Conservation (phyloP, 352 stramenopile species). For the Phytophthora foliorum region DNA sequence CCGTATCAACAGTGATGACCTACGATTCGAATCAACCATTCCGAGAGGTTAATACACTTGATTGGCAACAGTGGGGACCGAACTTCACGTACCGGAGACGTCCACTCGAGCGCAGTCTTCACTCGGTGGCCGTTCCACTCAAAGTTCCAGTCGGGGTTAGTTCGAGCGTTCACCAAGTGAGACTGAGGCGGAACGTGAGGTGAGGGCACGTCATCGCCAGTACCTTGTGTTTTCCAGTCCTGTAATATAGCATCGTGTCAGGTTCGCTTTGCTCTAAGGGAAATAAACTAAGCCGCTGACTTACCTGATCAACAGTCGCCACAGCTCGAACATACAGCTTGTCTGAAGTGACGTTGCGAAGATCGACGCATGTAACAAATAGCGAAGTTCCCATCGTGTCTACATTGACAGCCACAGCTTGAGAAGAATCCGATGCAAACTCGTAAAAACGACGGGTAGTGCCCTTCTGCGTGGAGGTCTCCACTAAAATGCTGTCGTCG, state of each 20-base stretch:
- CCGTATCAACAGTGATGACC: constrained; percentile 45
- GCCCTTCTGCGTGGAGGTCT: constrained; percentile 53
- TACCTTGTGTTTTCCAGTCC: constrained; percentile 72
- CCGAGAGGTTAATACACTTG: constrained; percentile 8
- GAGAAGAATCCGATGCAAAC: constrained; percentile 45
- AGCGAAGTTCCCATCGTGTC: constrained; percentile 75
- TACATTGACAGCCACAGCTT: constrained; percentile 42
- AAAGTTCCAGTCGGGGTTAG: constrained; percentile 68
- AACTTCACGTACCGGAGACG: constrained; percentile 56
- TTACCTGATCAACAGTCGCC: constrained; percentile 80
- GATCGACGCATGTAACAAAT: constrained; percentile 72
- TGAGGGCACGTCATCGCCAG: constrained; percentile 59
- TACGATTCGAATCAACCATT: constrained; percentile 15
- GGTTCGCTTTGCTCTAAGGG: neutral
- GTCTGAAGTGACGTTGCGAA: constrained; percentile 49
- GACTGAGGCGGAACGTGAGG: constrained; percentile 78
- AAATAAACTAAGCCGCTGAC: neutral
- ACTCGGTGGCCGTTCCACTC: constrained; percentile 79
- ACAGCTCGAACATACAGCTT: constrained; percentile 71
- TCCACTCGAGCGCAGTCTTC: constrained; percentile 67
- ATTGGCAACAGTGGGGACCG: neutral
- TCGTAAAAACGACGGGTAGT: constrained; percentile 75
- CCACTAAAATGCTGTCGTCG: constrained; percentile 50
- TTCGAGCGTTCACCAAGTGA: constrained; percentile 86
- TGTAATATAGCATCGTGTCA: constrained; percentile 15